These are phyloP conservation scores for Chalara sp. DNA, from an alignment of 2,329 filamentous ascomycete species.

Conservation along the genomic window DNA sequence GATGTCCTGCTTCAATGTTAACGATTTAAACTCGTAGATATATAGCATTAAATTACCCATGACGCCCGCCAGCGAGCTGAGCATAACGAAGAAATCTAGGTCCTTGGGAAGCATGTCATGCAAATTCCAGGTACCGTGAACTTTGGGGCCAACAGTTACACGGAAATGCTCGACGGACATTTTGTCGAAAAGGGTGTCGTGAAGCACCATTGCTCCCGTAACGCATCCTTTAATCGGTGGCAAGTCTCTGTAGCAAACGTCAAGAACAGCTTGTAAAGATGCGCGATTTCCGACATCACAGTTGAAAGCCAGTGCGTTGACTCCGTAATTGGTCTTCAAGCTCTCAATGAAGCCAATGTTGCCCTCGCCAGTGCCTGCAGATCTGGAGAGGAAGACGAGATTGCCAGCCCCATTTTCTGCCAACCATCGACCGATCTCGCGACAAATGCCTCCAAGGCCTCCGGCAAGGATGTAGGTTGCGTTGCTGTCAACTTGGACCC, in stretches of 20 bases:
- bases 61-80: conserved; percentile 3
- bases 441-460: not conserved
- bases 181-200: not conserved
- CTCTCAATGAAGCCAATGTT: not conserved
- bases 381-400: not conserved
- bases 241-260: conserved; percentile 1
- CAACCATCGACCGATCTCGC: not conserved
- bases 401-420: not conserved
- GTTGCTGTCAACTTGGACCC: not conserved
- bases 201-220: conserved; percentile 39
- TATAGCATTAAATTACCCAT: not conserved
- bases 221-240: conserved; percentile 34
- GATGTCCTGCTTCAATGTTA: conserved; percentile 12
- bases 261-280: not conserved
- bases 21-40: too few species aligned
- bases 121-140: not conserved
- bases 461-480: not conserved
- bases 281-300: conserved; percentile 41
- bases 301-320: conserved; percentile 34
- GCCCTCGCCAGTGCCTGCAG: conserved; percentile 4
- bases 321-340: conserved; percentile 22
- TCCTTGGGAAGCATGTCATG: not conserved
- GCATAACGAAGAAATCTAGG: conserved; percentile 1
- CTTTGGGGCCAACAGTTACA: conserved; percentile 19
- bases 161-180: conserved; percentile 25